phyloP scores from a whole-genome alignment of 2,329 filamentous ascomycete genomes.

The Alternaria brassicae region DNA sequence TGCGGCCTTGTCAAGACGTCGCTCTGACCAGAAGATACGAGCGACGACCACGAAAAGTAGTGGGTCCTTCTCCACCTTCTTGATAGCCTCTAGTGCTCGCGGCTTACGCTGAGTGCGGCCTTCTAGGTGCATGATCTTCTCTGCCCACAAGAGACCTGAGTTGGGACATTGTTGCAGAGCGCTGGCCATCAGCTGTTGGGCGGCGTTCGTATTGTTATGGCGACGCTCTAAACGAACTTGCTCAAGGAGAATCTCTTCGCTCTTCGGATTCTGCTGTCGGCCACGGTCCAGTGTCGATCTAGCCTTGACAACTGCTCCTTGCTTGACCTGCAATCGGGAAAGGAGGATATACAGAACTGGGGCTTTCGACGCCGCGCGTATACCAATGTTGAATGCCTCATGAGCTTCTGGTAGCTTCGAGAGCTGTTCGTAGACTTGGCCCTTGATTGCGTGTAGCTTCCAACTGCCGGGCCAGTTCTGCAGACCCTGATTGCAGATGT shows the following conservation, averaged over 20 bases:
- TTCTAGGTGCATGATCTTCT: constrained; percentile 95
- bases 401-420: constrained; percentile 82
- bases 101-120: constrained; percentile 90
- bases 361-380: constrained; percentile 82
- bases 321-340: constrained; percentile 83
- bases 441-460: constrained; percentile 99
- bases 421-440: constrained; percentile 90
- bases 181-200: constrained; percentile 90
- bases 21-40: constrained; percentile 94
- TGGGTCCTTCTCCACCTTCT: constrained; percentile 93
- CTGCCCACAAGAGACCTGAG: constrained; percentile 87
- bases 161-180: constrained; percentile 90
- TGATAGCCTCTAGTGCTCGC: constrained; percentile 90
- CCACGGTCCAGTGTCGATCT: constrained; percentile 92
- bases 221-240: constrained; percentile 92
- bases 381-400: constrained; percentile 87
- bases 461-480: constrained; percentile 83
- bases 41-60: constrained; percentile 89
- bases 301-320: constrained; percentile 86
- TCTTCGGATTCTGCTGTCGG: constrained; percentile 85
- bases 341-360: constrained; percentile 91
- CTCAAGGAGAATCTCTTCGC: constrained; percentile 85
- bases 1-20: constrained; percentile 89
- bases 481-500: constrained; percentile 85
- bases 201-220: constrained; percentile 81